Evolutionary conservation across 768 basidiomycete genomes (phyloP), one percentile per base, ranked within the genome.

Genomic region (Kwoniella dejecticola): DNA sequence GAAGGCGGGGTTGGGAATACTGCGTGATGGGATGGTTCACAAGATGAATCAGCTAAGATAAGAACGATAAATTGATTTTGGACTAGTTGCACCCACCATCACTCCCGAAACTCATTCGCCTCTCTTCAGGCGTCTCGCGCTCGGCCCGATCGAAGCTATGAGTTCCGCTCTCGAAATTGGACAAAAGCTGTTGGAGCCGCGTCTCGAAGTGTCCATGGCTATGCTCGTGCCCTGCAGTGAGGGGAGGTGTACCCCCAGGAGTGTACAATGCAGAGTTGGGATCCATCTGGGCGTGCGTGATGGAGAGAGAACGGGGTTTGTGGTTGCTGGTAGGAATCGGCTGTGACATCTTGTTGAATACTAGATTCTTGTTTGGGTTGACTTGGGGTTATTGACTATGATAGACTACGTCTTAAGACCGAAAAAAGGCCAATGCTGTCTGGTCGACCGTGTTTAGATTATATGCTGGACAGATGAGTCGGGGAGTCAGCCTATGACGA

Each of bases 111-210:
- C 54, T 57, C 56, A 48, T 57, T 41, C 54, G 44, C 15, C 62
- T 38, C 49, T 58, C 56, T 31, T 46, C 56, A 7, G 49, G 46
- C 27, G 29, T 36, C 33, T 66, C 64, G 44, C 59, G 52, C 24
- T 66, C 64, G 19, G 56, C 60, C 19, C 60, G 40, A 49, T 52
- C 55, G 45, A 66, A 62, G 19, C 48, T 50, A 49, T 66, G 64
- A 1, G 64, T 66, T 11, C 64, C 64, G 30, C 60, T 53, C 19
- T 66, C 64, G 38, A 60, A 57, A 47, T 52, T 44, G 0, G 49
- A 47, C 10, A 66, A 42, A 6, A 66, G 23, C 45, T 62, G 47
- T 26, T 61, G 55, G n/a, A 66, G 27, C 47, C 56, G 17, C 10
- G 13, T n/a, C 27, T 66, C 60, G 21, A 33, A 30, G 33, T 38